Base-by-base conservation (phyloP, 208 protist genomes). In the Willaertia magna region DNA sequence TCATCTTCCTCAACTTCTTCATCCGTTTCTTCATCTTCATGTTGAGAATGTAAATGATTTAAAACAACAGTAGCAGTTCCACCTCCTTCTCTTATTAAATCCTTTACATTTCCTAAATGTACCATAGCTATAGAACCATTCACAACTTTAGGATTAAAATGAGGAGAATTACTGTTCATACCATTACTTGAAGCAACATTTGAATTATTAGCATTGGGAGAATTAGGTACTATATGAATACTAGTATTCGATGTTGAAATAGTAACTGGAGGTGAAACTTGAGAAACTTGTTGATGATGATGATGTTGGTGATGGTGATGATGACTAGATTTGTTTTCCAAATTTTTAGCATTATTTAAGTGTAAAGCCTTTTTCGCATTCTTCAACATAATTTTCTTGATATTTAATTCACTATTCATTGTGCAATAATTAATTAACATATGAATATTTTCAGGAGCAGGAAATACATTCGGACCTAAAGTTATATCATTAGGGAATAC, bases 331-430 rank as follows among this genome's bases (percentile, higher is more conserved):
- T n/a, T n/a, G n/a, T n/a, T n/a, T n/a, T n/a, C n/a, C n/a, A n/a
- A n/a, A n/a, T n/a, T n/a, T n/a, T n/a, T n/a, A n/a, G n/a, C n/a
- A n/a, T n/a, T n/a, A n/a, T n/a, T n/a, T n/a, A n/a, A n/a, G n/a
- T n/a, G n/a, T 2, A 76, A 43, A 44, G 40, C 67, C n/a, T 76
- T 79, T 42, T 79, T 79, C n/a, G 75, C 75, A n/a, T 79, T 79
- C 40, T 76, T 76, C 9, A 79, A 34, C 42, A 79, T 47, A 34
- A 79, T 79, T 49, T 79, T 79, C 44, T 79, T 79, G 22, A 79
- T 79, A 34, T 79, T 79, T 30, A 79, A 18, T 49, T 79, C 75
- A 22, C 43, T 51, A 49, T 79, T 79, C 42, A 49, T 49, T 26
- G 75, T 79, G n/a, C 75, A 79, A 79, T 51, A 49, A 39, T 79